Conservation (phyloP, 2,329 filamentous ascomycete species). For the Calonectria crousiana region DNA sequence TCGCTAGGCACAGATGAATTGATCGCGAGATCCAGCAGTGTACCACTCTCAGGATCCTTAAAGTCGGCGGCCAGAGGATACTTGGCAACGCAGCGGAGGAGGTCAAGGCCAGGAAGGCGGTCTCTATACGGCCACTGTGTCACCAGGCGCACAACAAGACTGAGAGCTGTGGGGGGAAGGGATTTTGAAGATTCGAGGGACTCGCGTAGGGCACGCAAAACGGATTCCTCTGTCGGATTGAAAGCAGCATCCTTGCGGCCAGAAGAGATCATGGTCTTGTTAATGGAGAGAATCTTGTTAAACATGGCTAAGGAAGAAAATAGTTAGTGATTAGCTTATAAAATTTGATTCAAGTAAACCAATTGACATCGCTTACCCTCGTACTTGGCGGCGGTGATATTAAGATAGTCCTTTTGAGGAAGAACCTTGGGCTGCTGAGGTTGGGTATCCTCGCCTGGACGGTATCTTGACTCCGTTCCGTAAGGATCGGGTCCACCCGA, state of each 20-base stretch:
- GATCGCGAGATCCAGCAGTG: constrained; percentile 69
- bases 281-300: constrained; percentile 82
- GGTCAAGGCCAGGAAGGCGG: constrained; percentile 85
- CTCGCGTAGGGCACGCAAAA: constrained; percentile 70
- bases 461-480: constrained; percentile 83
- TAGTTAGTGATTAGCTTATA: constrained; percentile 5
- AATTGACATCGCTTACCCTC: constrained; percentile 55
- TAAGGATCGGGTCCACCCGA: constrained; percentile 75
- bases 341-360: rapidly evolving
- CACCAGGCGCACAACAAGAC: constrained; percentile 77
- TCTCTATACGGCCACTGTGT: constrained; percentile 85
- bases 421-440: constrained; percentile 69
- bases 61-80: constrained; percentile 75
- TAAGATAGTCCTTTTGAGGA: constrained; percentile 84
- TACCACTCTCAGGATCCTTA: constrained; percentile 63
- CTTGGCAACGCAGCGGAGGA: constrained; percentile 85
- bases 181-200: constrained; percentile 72
- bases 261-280: constrained; percentile 76
- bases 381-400: constrained; percentile 80
- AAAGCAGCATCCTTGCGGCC: constrained; percentile 81
- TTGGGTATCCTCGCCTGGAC: constrained; percentile 68
- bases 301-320: constrained; percentile 67
- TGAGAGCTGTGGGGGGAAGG: constrained; percentile 64
- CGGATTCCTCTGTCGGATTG: constrained; percentile 76
- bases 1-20: constrained; percentile 58